phyloP scores from a whole-genome alignment of 2,329 filamentous ascomycete species.

The Arthrobotrys entomopaga region DNA sequence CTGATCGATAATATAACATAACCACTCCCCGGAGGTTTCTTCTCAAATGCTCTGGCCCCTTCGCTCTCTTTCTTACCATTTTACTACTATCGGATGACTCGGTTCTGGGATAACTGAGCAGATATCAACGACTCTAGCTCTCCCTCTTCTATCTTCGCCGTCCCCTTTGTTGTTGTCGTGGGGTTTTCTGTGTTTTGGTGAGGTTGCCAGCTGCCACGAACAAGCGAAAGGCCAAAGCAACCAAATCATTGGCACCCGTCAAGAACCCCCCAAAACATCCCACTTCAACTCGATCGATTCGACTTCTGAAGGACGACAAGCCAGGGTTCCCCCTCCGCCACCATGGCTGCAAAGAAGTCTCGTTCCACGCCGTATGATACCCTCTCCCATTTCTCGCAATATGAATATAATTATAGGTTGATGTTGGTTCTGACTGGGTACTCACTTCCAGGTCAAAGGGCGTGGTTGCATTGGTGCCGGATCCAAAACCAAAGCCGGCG shows the following conservation, averaged over 20 bases:
- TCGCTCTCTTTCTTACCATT: slow-evolving; percentile 19
- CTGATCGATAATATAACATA: slow-evolving; percentile 13
- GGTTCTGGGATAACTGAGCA: slow-evolving; percentile 14
- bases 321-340: slow-evolving; percentile 41
- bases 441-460: slow-evolving; percentile 40
- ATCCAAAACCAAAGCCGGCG: slow-evolving; percentile 18
- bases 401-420: neutral
- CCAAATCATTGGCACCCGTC: slow-evolving; percentile 4
- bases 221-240: slow-evolving; percentile 34
- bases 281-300: slow-evolving; percentile 3
- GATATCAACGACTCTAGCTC: neutral
- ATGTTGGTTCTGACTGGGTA: slow-evolving; percentile 11
- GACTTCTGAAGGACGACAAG: slow-evolving; percentile 28
- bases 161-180: slow-evolving; percentile 10
- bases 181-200: slow-evolving; percentile 39
- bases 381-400: neutral
- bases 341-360: slow-evolving; percentile 48
- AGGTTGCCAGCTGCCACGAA: slow-evolving; percentile 26
- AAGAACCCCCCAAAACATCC: slow-evolving; percentile 38
- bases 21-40: slow-evolving; percentile 14
- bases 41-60: slow-evolving; percentile 11
- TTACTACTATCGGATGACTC: slow-evolving; percentile 13
- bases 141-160: neutral
- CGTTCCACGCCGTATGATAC: slow-evolving; percentile 33
- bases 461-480: slow-evolving; percentile 45